Evolutionary conservation across 2,329 filamentous ascomycete genomes (phyloP), one percentile per base, ranked within the genome.

Genomic region (Clonostachys rosea): DNA sequence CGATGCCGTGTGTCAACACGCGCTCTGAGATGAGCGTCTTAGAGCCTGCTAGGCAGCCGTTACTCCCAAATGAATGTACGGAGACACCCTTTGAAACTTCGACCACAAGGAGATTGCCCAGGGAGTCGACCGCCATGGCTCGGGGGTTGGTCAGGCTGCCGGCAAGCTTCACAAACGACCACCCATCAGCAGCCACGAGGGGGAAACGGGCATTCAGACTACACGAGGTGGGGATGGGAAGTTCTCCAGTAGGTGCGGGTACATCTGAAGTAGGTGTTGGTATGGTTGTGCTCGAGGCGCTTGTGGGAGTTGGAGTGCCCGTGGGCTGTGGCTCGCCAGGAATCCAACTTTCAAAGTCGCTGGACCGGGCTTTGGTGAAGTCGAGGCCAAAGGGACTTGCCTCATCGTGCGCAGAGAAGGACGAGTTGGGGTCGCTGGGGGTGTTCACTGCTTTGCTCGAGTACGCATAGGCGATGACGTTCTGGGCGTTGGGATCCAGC

Each of bases 371-470:
- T 2, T 53, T 52, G 9, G 52, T 54, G 42, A 70, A 58, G 50
- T 70, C 63, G 51, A 70, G 66, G 34, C 59, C 58, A 62, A 66
- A 70, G 54, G 69, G 69, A 42, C 67, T 68, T 39, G 69, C 60
- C 47, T 59, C 62, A 42, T 72, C 65, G 52, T 75, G 71, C 50
- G 72, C 72, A 49, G 62, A 61, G 50, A 75, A 74, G 17, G 55
- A 55, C 5, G 64, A 62, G 11, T 63, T 59, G 18, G 56, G 55
- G 55, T 64, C 60, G 14, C 51, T 45, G 2, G 70, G 71, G 16
- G 62, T 57, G 45, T 70, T 64, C 10, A 70, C 66, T 6, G 66
- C 62, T 2, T 56, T 60, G 13, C 55, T 51, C 3, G 67, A 67
- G 52, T 59, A 68, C 13, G 69, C 69, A 47, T 64, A 73, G 9